A percentile compares a stretch with the other conserved stretches of the same genome.
phyloP scores from a whole-genome alignment of 306 rosid species.

The Trifolium pratense region DNA sequence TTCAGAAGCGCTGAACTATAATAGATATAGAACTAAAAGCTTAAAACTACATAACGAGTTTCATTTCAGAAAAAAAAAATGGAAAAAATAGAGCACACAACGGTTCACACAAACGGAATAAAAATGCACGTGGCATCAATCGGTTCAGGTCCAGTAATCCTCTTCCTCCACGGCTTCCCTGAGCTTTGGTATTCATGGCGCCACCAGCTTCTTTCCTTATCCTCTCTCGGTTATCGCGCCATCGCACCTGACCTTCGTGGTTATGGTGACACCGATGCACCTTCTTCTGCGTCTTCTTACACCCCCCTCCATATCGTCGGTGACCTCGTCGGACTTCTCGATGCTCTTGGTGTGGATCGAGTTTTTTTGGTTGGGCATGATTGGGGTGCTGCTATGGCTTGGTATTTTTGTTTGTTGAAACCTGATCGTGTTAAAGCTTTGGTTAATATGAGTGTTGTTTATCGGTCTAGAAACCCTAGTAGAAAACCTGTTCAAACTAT shows the following conservation, averaged over 20 bases:
- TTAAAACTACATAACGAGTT: background rate
- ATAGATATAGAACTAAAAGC: no score
- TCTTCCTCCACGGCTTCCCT: slow-evolving; percentile 75
- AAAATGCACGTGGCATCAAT: slow-evolving; percentile 73
- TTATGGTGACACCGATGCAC: slow-evolving; percentile 73
- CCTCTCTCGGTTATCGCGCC: slow-evolving; percentile 69
- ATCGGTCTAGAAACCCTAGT: slow-evolving; percentile 51
- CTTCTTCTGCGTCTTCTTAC: slow-evolving; percentile 54
- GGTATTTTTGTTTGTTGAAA: slow-evolving; percentile 63
- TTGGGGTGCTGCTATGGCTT: slow-evolving; percentile 70
- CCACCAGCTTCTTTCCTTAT: slow-evolving; percentile 68
- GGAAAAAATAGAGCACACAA: slow-evolving; percentile 69
- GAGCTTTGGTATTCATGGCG: slow-evolving; percentile 86
- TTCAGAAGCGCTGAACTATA: background rate
- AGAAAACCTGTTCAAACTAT: slow-evolving; percentile 45
- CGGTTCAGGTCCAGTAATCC: slow-evolving; percentile 65
- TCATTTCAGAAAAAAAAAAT: slow-evolving; percentile 25
- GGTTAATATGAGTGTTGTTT: slow-evolving; percentile 66
- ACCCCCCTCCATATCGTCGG: slow-evolving; percentile 62
- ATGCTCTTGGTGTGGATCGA: slow-evolving; percentile 51
- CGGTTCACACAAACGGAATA: slow-evolving; percentile 64
- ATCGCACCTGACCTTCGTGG: slow-evolving; percentile 85
- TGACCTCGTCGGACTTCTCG: slow-evolving; percentile 70
- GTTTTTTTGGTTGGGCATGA: slow-evolving; percentile 78
- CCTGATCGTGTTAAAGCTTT: slow-evolving; percentile 70